Conservation (phyloP, 768 basidiomycete species). For the Neoboletus brunneissimus region DNA sequence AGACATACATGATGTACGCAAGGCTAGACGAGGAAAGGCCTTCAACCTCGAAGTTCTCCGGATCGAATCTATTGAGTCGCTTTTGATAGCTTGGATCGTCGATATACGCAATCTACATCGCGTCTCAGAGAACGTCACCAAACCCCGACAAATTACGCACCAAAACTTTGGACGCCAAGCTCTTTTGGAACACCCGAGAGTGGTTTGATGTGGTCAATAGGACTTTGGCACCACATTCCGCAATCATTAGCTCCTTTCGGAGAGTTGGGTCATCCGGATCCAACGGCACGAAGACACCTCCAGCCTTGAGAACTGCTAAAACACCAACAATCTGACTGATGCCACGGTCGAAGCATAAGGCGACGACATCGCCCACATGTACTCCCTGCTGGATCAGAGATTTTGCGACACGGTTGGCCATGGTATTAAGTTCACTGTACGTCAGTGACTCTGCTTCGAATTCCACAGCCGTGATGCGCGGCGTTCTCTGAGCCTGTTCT, state of each 20-base stretch:
- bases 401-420: constrained; percentile 33
- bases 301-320: constrained; percentile 34
- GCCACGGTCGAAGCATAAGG: constrained; percentile 31
- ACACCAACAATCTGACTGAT: constrained; percentile 29
- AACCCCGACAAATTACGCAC: constrained; percentile 1
- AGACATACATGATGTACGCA: constrained; percentile 28
- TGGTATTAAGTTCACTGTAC: constrained; percentile 31
- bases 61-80: constrained; percentile 12
- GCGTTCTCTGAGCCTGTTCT: constrained; percentile 20
- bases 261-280: constrained; percentile 31
- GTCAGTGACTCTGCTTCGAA: constrained; percentile 31
- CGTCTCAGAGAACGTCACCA: not conserved
- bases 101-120: constrained; percentile 25
- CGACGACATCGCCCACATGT: constrained; percentile 22
- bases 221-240: constrained; percentile 27
- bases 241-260: constrained; percentile 29
- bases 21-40: constrained; percentile 21
- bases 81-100: constrained; percentile 29
- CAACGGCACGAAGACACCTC: constrained; percentile 23
- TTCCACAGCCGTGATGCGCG: constrained; percentile 22
- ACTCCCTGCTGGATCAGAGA: constrained; percentile 28
- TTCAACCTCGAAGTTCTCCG: constrained; percentile 21
- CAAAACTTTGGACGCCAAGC: constrained; percentile 22
- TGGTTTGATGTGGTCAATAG: constrained; percentile 27
- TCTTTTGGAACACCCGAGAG: constrained; percentile 23